Conservation (phyloP, 495 filamentous ascomycete species). For the Penicillium canescens region DNA sequence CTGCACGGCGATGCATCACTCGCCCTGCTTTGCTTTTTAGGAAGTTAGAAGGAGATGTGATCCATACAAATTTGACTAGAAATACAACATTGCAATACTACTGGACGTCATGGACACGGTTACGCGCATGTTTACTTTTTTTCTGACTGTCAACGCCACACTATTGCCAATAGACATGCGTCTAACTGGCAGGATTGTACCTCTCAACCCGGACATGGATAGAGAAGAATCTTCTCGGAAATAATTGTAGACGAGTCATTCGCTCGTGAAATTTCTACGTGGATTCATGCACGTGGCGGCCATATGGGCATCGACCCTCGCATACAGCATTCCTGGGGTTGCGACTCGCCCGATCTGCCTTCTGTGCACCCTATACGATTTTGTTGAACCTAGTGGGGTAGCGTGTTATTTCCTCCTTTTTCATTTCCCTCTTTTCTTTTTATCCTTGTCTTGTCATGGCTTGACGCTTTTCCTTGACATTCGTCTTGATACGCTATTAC, state of each 20-base stretch:
- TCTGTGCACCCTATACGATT: constrained; percentile 8
- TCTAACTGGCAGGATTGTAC: not conserved
- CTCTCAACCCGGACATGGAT: not conserved
- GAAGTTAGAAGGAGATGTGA: constrained; percentile 4
- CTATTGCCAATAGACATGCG: constrained; percentile 16
- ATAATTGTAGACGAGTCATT: constrained; percentile 4
- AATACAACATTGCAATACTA: not conserved
- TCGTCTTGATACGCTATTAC: not conserved
- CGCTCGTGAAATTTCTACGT: constrained; percentile 10
- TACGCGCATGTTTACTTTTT: not conserved
- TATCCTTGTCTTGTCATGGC: not conserved
- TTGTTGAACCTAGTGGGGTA: constrained; percentile 10
- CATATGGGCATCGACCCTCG: constrained; percentile 25
- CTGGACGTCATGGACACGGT: not conserved
- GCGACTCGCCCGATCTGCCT: not conserved
- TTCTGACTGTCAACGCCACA: not conserved
- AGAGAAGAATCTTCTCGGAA: constrained; percentile 1
- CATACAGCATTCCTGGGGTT: constrained; percentile 24
- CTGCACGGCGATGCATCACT: constrained; percentile 11
- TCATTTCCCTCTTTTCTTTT: not conserved
- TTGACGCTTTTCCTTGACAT: not conserved
- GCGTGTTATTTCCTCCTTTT: not conserved
- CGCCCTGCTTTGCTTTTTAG: not conserved
- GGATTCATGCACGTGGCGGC: constrained; percentile 24
- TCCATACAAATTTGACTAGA: not conserved